Evolutionary conservation across 2,329 filamentous ascomycete genomes (phyloP), one percentile per base, ranked within the genome.

Genomic region (Aspergillus sp.): DNA sequence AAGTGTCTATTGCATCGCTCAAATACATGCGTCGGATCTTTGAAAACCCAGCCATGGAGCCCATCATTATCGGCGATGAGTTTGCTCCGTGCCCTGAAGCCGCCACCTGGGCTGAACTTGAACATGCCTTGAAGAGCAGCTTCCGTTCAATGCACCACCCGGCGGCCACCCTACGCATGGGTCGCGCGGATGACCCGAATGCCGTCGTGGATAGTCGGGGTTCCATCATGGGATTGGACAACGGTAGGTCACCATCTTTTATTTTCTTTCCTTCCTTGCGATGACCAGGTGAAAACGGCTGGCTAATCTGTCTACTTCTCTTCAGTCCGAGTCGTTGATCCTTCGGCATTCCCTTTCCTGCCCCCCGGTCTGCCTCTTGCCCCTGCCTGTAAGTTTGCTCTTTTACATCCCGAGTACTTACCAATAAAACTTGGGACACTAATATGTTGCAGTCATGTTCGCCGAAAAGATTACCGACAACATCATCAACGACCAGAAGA

Each of bases 321-420:
- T 21, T 19, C 41, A 44, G 41, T 44, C 17, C 8, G 41, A 11
- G 41, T 44, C 2, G 41, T 44, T 5, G 41, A 44, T 44, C 41
- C 41, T 21, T 44, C 41, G 4, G 41, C 41, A 4, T 44, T 44
- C 41, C 41, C 41, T 1, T 44, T 44, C 41, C 17, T 44, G 41
- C 41, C 41, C 3, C 41, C 41, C 4, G 41, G 41, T 10, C 11
- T 44, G 17, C 41, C 41, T 8, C 41, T 44, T 17, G 41, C 41
- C 5, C 41, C 41, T 44, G 41, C 41, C 8, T 44, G 41, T 44
- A 44, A 8, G 41, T 44, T 5, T 44, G 1, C 17, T 8, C 6
- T 8, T 0, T 17, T 19, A 5, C 10, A 8, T 6, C 0, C 10
- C 3, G 6, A 13, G 4, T 42, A 11, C 10, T 0, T 19, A 21